Conservation (phyloP, 768 basidiomycete genomes). For the Lactarius tabidus region DNA sequence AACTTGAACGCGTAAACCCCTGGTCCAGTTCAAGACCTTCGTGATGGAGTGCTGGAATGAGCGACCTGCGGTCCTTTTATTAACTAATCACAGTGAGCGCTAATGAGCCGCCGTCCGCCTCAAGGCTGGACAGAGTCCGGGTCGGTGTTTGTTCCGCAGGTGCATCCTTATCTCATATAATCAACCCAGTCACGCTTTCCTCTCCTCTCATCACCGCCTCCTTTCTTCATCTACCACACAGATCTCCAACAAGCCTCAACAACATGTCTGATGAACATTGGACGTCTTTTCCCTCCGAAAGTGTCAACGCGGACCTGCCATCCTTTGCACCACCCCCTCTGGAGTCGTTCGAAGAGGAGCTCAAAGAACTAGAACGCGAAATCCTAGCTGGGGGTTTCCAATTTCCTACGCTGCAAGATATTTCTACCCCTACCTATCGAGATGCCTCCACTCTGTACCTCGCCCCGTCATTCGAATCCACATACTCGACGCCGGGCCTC, state of each 20-base stretch:
- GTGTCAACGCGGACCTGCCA: background rate
- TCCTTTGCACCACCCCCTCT: background rate
- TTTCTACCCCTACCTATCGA: background rate
- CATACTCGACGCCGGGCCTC: background rate
- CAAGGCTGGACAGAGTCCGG: too few relatives aligned
- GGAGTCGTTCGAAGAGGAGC: background rate
- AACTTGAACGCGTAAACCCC: too few relatives aligned
- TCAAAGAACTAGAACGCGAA: background rate
- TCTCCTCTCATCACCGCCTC: background rate
- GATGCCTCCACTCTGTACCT: background rate
- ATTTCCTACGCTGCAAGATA: background rate
- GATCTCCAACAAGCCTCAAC: background rate
- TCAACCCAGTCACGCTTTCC: background rate
- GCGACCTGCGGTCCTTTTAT: too few relatives aligned
- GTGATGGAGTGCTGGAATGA: too few relatives aligned
- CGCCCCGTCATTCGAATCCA: background rate
- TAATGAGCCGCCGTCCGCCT: too few relatives aligned
- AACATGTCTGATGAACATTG: background rate
- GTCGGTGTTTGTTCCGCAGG: too few relatives aligned
- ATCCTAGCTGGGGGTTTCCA: background rate
- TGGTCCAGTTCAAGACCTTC: too few relatives aligned
- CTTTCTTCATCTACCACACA: background rate
- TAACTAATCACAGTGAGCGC: too few relatives aligned
- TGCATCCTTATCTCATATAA: background rate
- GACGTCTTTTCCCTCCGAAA: background rate